Base-by-base conservation (phyloP, 805 yeast species). In the Blastobotrys muscicola region DNA sequence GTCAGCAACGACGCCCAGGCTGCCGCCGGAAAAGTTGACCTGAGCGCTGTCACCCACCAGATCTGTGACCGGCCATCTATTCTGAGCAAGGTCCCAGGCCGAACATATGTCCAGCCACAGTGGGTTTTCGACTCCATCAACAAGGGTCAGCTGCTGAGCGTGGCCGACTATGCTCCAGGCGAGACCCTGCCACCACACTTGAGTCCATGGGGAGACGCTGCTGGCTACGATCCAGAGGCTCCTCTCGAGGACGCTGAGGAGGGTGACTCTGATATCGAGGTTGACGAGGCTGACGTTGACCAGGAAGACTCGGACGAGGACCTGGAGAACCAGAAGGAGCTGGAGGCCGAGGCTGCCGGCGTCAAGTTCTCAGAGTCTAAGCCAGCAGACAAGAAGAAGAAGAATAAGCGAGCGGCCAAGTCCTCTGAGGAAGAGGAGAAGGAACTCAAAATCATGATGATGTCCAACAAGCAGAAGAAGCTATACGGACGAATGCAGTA, bases 131-230 rank as follows among this genome's bases (percentile, higher is more conserved):
- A 92, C 62, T 80, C 82, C 57, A 68, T 92, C 48, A 92, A 92
- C 69, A 82, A 82, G 65, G 75, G 77, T 40, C 70, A 75, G 47
- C 70, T 92, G 48, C 70, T 83, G 47, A 77, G 92, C 13, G 95
- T 85, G 15, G 79, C 81, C 44, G 72, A 72, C 44, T 92, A 92
- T 60, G 83, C 94, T 36, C 95, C 96, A 4, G 98, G 98, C 45
- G 97, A 90, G 67, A 69, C 85, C 3, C 71, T 92, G 51, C 98
- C 98, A 37, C 97, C 98, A 32, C 98, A 92, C 65, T 71, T 92
- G 57, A 85, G 95, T 42, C 98, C 98, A 70, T 92, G 98, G 97
- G 97, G 97, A 54, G 98, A 92, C 68, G 75, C 89, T 39, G 86
- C 82, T 55, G 82, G 80, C 43, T 92, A 92, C 67, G 78, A 90